Base-by-base conservation (phyloP, 2,329 filamentous ascomycete genomes). In the Fusarium torreyae region DNA sequence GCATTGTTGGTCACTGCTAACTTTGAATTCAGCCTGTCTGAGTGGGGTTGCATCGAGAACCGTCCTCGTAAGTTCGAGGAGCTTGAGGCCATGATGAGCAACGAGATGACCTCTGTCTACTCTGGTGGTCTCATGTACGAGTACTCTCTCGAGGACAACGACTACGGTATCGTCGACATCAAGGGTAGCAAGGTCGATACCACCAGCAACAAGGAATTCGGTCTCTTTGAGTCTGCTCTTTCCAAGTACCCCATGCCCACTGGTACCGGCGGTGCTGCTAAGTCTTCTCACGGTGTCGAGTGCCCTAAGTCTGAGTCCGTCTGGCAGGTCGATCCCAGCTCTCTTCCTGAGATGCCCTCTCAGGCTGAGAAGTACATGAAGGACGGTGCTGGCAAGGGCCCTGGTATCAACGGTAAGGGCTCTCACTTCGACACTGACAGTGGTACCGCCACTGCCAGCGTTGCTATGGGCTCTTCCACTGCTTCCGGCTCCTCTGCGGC, bases 41-140 rank as follows among this genome's bases (percentile, higher is more conserved):
- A 98, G 81, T 98, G 92, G 78, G 96, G 96, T 67, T 99, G 96
- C 85, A 94, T 78, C 81, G 91, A 88, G 77, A 94, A 93, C 85
- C 88, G 84, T 63, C 78, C 79, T 46, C 94, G 95, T 74, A 84
- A 91, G 76, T 99, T 97, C 76, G 85, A 89, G 63, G 95, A 98
- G 83, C 82, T 98, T 53, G 81, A 81, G 48, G 86, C 94, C 45
- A 86, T 99, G 60, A 98, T 98, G 91, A 88, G 84, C 81, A 81
- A 81, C 20, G 79, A 97, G 63, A 98, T 98, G 95, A 94, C 91
- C 9, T 74, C 80, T 18, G 94, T 98, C 75, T 98, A 97, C 88
- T 98, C 94, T 40, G 96, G 96, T 75, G 96, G 96, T 79, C 88
- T 99, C 39, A 92, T 98, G 80, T 99, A 98, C 83, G 94, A 98